Evolutionary conservation across 495 filamentous ascomycete genomes (phyloP).

Genomic region (Pyronema domesticum): DNA sequence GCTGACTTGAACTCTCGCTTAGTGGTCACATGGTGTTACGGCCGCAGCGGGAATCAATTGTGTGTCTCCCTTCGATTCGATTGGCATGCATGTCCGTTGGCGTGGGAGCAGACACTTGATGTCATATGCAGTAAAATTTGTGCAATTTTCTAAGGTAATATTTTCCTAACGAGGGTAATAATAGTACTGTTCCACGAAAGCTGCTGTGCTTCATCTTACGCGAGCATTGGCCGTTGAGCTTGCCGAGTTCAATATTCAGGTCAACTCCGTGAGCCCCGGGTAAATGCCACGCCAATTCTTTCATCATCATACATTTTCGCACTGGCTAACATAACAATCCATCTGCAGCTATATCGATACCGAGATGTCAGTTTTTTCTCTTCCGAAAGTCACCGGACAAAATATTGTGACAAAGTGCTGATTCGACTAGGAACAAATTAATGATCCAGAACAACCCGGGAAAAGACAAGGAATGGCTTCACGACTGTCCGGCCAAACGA

Average conservation of each 20-base stretch:
- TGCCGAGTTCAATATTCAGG: slow-evolving; percentile 65
- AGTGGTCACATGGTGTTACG: slow-evolving; percentile 23
- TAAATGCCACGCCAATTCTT: neutral
- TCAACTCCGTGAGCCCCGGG: slow-evolving; percentile 79
- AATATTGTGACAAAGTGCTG: neutral
- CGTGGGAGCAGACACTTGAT: slow-evolving; percentile 9
- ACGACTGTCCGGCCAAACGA: slow-evolving; percentile 73
- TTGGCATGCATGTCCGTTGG: neutral
- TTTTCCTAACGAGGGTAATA: neutral
- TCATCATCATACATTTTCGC: neutral
- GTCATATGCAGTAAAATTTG: no score
- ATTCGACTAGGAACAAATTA: slow-evolving; percentile 31
- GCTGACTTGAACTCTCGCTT: slow-evolving; percentile 5
- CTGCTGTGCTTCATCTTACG: slow-evolving; percentile 68
- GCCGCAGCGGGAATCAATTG: slow-evolving; percentile 23
- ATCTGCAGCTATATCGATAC: slow-evolving; percentile 44
- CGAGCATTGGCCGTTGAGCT: slow-evolving; percentile 74
- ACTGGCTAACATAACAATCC: no score
- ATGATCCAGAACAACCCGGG: slow-evolving; percentile 71
- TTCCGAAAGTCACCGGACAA: no score
- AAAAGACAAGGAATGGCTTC: slow-evolving; percentile 69
- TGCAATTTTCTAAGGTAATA: neutral
- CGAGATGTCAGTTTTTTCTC: slow-evolving; percentile 16
- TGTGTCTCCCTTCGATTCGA: slow-evolving; percentile 2
- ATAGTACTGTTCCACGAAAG: slow-evolving; percentile 40